These are phyloP conservation scores for Phytophthora citrophthora DNA, from an alignment of 352 stramenopile genomes.

Conservation along the genomic window DNA sequence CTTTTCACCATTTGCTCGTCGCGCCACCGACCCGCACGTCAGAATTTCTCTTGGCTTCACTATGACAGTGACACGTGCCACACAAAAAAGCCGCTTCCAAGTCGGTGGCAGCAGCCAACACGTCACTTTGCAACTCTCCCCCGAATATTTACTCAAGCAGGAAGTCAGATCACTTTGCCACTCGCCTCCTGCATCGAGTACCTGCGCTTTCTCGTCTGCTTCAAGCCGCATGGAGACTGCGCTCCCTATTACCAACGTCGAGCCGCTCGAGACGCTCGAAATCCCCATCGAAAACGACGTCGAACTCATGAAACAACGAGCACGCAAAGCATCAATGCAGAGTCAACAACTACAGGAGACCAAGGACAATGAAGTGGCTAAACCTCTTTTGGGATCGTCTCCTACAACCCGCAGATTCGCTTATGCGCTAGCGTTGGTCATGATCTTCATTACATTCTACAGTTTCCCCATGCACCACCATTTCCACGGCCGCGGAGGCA, in stretches of 20 bases:
- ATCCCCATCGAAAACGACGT: constrained; percentile 19
- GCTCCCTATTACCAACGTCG: constrained; percentile 5
- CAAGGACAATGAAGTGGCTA: constrained; percentile 5
- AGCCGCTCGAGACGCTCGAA: constrained; percentile 21
- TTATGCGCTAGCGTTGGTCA: constrained; percentile 55
- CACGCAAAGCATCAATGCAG: constrained; percentile 12
- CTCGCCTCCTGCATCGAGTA: constrained; percentile 18
- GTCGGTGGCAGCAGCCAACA: constrained; percentile 10
- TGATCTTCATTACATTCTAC: constrained; percentile 72
- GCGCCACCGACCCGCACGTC: constrained; percentile 3
- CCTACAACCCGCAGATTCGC: constrained; percentile 25
- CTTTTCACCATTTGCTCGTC: not conserved
- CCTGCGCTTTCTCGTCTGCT: not conserved
- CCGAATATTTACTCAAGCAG: constrained; percentile 4
- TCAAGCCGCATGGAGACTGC: constrained; percentile 31
- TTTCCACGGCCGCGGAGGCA: constrained; percentile 39
- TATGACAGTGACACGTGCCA: constrained; percentile 2
- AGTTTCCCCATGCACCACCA: constrained; percentile 51
- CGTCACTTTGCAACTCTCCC: constrained; percentile 19
- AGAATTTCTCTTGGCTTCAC: not conserved
- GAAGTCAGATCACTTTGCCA: constrained; percentile 10
- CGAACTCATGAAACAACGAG: constrained; percentile 31
- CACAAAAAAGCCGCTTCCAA: constrained; percentile 16
- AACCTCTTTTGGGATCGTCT: constrained; percentile 22
- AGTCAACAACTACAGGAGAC: constrained; percentile 8